Conservation (phyloP, 2,329 filamentous ascomycete genomes). For the Metarhizium sp. region DNA sequence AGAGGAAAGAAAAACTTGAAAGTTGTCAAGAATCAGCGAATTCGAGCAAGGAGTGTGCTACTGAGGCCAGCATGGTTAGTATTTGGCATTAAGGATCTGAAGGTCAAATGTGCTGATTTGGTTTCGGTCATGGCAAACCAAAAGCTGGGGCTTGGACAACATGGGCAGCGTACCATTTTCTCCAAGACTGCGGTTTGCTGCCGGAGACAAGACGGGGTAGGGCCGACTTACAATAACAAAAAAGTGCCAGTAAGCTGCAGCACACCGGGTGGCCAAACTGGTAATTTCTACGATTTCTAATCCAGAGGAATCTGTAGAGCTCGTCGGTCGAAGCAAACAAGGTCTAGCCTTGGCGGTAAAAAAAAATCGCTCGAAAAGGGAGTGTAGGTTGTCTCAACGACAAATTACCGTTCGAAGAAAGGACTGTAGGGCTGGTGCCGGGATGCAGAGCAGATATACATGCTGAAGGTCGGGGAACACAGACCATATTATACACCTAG, state of each 20-base stretch:
- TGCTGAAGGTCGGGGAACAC: not conserved
- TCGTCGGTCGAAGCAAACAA: conserved; percentile 13
- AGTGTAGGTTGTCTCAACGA: conserved; percentile 24
- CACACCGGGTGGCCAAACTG: conserved; percentile 8
- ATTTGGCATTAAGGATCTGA: not conserved
- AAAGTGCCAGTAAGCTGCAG: not conserved
- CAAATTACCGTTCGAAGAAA: conserved; percentile 12
- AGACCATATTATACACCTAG: conserved; percentile 7
- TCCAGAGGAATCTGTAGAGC: conserved; percentile 15
- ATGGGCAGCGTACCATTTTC: too few species aligned
- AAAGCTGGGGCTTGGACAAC: too few species aligned
- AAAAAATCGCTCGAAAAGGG: conserved; percentile 7
- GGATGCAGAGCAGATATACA: conserved; percentile 3
- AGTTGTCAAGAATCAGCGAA: not conserved
- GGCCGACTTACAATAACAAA: not conserved
- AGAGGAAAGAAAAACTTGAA: not conserved
- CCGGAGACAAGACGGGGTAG: not conserved
- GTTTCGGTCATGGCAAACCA: not conserved
- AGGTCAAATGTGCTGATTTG: not conserved
- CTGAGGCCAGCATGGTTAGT: not conserved
- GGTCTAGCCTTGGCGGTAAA: conserved; percentile 26
- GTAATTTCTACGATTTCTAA: conserved; percentile 5
- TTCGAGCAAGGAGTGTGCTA: not conserved
- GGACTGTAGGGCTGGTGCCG: conserved; percentile 4
- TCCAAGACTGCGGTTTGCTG: not conserved